phyloP scores from a whole-genome alignment of 1,139 yeast genomes.

The Candida gigantensis region DNA sequence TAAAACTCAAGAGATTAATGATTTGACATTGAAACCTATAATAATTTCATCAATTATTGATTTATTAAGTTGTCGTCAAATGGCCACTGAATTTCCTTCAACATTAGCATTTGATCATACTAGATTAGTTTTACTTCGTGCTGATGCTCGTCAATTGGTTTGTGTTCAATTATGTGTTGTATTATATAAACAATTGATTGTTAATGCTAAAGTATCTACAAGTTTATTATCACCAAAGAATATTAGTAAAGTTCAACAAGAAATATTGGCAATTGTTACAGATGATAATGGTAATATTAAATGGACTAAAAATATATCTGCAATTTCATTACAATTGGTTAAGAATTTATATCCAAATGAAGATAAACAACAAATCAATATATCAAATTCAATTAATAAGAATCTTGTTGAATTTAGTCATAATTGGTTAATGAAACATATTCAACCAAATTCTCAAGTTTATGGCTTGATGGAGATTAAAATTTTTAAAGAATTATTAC shows the following conservation, averaged over 20 bases:
- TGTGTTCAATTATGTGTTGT: constrained; percentile 76
- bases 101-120: constrained; percentile 88
- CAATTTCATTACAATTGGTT: constrained; percentile 72
- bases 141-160: constrained; percentile 82
- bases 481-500: constrained; percentile 52
- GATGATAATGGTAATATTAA: constrained; percentile 85
- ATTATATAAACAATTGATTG: constrained; percentile 67
- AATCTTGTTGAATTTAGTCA: constrained; percentile 62
- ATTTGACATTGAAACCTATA: constrained; percentile 33
- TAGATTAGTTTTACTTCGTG: constrained; percentile 72
- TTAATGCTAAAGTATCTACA: constrained; percentile 22
- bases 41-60: constrained; percentile 56
- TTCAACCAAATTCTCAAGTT: constrained; percentile 80
- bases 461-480: constrained; percentile 77
- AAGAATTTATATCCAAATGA: constrained; percentile 32
- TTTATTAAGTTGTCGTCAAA: constrained; percentile 72
- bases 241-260: constrained; percentile 46
- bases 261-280: constrained; percentile 75
- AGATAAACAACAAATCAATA: constrained; percentile 7
- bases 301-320: constrained; percentile 83
- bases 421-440: constrained; percentile 82
- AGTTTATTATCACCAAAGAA: constrained; percentile 28
- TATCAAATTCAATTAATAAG: constrained; percentile 17
- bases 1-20: too few species aligned
- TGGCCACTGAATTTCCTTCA: constrained; percentile 83